Evolutionary conservation across 2,329 filamentous ascomycete species (phyloP).

Genomic region (Aspergillus sp.): DNA sequence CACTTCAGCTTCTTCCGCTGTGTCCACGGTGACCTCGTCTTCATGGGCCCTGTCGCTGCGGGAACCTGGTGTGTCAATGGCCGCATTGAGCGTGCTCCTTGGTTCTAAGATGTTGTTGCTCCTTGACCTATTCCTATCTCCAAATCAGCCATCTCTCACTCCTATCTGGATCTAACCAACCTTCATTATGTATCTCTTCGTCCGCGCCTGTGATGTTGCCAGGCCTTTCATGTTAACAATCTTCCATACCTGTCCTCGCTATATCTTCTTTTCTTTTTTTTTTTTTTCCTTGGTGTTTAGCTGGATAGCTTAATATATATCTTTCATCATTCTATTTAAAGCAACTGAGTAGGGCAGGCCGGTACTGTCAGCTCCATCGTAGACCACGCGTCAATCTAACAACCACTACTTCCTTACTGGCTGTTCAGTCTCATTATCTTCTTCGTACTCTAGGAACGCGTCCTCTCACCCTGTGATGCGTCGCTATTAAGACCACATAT

Average conservation of each 20-base stretch:
- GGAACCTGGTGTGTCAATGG: slow-evolving; percentile 36
- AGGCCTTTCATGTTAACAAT: neutral
- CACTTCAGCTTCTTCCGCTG: slow-evolving; percentile 37
- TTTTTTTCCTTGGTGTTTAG: neutral
- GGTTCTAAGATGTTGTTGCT: neutral
- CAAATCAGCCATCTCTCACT: neutral
- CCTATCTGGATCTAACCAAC: neutral
- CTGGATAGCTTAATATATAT: too few species aligned
- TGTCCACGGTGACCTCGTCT: slow-evolving; percentile 26
- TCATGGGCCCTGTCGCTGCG: slow-evolving; percentile 40
- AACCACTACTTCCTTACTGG: too few species aligned
- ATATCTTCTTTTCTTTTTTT: neutral
- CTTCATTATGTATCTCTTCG: neutral
- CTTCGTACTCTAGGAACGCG: too few species aligned
- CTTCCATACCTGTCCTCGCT: neutral
- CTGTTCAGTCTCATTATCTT: too few species aligned
- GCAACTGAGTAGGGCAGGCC: too few species aligned
- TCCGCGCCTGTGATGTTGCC: neutral
- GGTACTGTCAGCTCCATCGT: too few species aligned
- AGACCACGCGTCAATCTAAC: too few species aligned
- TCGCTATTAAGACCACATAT: too few species aligned
- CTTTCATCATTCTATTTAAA: too few species aligned
- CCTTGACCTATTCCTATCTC: too few species aligned
- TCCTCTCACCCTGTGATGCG: too few species aligned
- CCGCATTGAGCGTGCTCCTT: slow-evolving; percentile 14